A percentile compares a stretch with the other conserved stretches of the same genome.
Conservation (phyloP, 192 early-diverging fungal genomes). For the Podila epicladia region DNA sequence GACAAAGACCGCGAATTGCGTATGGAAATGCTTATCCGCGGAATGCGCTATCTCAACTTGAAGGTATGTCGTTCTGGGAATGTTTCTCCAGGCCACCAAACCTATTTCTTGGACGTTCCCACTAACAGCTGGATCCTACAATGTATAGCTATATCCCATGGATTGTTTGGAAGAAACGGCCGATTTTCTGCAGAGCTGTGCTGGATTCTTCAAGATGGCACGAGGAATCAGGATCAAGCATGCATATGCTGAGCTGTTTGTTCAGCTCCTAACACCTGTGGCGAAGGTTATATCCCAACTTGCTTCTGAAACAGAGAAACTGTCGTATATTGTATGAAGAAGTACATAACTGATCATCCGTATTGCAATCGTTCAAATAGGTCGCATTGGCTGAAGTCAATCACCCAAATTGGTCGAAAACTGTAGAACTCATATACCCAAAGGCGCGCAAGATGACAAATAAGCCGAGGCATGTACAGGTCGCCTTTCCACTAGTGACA, state of each 20-base stretch:
- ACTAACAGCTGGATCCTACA: neutral
- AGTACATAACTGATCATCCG: neutral
- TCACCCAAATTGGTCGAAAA: constrained; percentile 91
- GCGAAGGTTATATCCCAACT: constrained; percentile 63
- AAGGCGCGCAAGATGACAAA: constrained; percentile 90
- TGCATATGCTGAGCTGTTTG: constrained; percentile 91
- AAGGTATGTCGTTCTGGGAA: constrained; percentile 62
- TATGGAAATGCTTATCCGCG: constrained; percentile 86
- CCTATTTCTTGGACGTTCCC: neutral
- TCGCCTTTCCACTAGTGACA: constrained; percentile 85
- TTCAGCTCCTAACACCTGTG: constrained; percentile 90
- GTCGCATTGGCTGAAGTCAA: constrained; percentile 95
- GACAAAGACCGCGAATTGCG: constrained; percentile 77
- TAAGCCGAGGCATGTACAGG: constrained; percentile 84
- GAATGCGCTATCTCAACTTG: constrained; percentile 91
- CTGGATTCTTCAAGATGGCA: constrained; percentile 87
- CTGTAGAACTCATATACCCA: constrained; percentile 90
- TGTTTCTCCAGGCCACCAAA: neutral
- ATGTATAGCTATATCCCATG: constrained; percentile 85
- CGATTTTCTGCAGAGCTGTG: constrained; percentile 92
- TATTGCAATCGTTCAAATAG: constrained; percentile 31
- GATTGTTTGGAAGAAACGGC: constrained; percentile 93
- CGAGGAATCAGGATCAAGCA: constrained; percentile 85
- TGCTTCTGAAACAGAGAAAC: neutral
- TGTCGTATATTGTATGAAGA: neutral